These are phyloP conservation scores for Glonium stellatum DNA, from an alignment of 495 filamentous ascomycete species.

Conservation along the genomic window DNA sequence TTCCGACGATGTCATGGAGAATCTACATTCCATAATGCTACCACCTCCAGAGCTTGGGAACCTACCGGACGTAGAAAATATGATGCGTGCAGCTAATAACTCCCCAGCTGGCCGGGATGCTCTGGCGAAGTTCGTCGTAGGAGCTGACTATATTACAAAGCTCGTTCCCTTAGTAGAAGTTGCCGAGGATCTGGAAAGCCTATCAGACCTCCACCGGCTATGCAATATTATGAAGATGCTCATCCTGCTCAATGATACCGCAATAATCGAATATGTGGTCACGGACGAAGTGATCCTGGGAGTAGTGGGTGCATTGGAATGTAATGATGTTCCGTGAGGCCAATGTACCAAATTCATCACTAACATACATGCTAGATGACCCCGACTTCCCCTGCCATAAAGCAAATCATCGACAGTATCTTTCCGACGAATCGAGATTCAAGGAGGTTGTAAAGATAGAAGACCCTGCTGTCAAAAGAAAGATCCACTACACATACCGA, in stretches of 20 bases:
- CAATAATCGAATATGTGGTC: conserved; percentile 88
- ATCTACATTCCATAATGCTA: conserved; percentile 60
- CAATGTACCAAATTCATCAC: neutral
- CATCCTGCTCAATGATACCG: conserved; percentile 86
- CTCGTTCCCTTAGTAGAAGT: conserved; percentile 74
- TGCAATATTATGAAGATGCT: conserved; percentile 98
- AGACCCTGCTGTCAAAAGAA: conserved; percentile 68
- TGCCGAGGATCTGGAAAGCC: conserved; percentile 85
- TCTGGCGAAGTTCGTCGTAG: conserved; percentile 79
- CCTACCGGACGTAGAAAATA: conserved; percentile 71
- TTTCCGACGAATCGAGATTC: conserved; percentile 79
- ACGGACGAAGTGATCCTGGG: conserved; percentile 83
- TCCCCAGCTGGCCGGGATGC: conserved; percentile 74
- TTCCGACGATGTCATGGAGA: conserved; percentile 78
- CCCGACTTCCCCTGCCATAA: conserved; percentile 98
- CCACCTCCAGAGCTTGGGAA: conserved; percentile 72
- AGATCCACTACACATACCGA: conserved; percentile 94
- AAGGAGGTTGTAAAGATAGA: conserved; percentile 95
- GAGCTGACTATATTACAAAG: conserved; percentile 79
- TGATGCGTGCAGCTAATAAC: conserved; percentile 67
- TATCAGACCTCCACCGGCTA: conserved; percentile 76
- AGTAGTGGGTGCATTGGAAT: conserved; percentile 94
- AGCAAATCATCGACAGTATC: conserved; percentile 91
- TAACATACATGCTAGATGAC: conserved; percentile 54
- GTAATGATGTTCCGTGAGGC: conserved; percentile 35